Evolutionary conservation across 306 rosid species (phyloP).

Genomic region (Rubus idaeus): DNA sequence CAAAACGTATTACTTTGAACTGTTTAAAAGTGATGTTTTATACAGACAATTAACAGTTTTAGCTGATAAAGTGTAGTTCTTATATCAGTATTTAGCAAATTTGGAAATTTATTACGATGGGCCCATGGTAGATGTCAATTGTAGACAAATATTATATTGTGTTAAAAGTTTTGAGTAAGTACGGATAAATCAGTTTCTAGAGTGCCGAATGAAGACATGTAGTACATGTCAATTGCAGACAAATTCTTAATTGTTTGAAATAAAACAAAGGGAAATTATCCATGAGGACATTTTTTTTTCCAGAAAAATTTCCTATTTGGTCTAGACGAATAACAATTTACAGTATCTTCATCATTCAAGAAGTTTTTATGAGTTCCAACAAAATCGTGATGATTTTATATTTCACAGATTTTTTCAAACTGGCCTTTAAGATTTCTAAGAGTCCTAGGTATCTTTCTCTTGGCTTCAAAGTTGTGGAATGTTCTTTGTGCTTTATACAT

Average conservation of each 20-base stretch:
- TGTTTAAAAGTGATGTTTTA: background rate
- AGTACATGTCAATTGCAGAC: background rate
- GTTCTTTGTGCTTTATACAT: background rate
- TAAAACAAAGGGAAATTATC: background rate
- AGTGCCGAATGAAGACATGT: background rate
- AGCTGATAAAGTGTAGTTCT: background rate
- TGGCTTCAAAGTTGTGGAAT: background rate
- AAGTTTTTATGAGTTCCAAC: background rate
- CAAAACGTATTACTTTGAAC: background rate
- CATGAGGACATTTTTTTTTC: too few relatives aligned
- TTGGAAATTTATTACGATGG: background rate
- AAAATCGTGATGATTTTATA: background rate
- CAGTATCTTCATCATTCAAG: background rate
- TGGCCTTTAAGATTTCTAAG: background rate
- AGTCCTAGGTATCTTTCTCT: background rate
- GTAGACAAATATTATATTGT: background rate
- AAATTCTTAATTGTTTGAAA: background rate
- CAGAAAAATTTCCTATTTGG: too few relatives aligned
- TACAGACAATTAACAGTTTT: background rate
- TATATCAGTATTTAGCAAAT: background rate
- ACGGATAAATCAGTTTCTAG: background rate
- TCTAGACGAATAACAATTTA: background rate
- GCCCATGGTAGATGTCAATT: background rate
- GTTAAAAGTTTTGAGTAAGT: background rate
- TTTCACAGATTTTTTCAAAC: background rate